A percentile compares a stretch with the other conserved stretches of the same genome.
These are phyloP conservation scores for Botrytis paeoniae DNA, from an alignment of 2,329 filamentous ascomycete species.

Conservation along the genomic window DNA sequence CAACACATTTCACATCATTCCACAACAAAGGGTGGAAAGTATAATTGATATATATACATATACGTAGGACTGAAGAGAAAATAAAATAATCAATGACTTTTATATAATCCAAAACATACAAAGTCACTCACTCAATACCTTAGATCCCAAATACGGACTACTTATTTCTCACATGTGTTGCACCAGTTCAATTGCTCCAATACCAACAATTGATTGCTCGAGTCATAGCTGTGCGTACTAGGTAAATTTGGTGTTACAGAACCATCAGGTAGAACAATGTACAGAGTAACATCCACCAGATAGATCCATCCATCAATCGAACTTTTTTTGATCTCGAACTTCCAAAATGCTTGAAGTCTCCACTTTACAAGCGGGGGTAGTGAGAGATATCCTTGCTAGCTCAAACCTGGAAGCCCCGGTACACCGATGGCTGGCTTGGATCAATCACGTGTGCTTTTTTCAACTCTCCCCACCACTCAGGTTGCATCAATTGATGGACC, in stretches of 20 bases:
- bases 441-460: neutral
- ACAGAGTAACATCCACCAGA: neutral
- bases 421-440: neutral
- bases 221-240: neutral
- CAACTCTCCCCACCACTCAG: neutral
- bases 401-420: neutral
- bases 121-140: neutral
- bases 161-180: neutral
- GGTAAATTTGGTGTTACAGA: neutral
- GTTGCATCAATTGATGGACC: neutral
- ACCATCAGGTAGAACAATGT: neutral
- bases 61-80: neutral
- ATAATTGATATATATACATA: neutral
- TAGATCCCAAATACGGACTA: neutral
- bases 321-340: constrained; percentile 1
- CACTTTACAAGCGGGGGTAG: neutral
- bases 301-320: neutral
- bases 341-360: neutral
- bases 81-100: neutral
- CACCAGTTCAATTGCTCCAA: neutral
- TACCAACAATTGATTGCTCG: neutral
- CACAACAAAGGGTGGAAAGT: neutral
- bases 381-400: neutral
- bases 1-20: neutral
- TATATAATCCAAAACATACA: neutral